Base-by-base conservation (phyloP, 148 eudicot genomes). In the Chenopodium quinoa region DNA sequence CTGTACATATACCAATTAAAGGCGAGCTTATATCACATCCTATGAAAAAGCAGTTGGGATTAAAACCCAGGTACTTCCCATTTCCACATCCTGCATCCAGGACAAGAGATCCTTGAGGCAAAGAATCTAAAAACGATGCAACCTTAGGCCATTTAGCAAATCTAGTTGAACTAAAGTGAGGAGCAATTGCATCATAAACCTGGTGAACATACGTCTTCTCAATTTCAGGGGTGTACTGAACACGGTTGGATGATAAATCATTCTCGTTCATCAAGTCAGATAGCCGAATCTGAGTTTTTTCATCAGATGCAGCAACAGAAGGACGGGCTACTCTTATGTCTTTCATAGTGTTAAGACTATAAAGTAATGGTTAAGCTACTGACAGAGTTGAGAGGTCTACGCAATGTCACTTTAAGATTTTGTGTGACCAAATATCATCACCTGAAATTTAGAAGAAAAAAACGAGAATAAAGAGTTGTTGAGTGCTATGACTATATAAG, bases 141-240 rank as follows among this genome's bases (percentile, higher is more conserved):
- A 96, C 99, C 82, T 96, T 96, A 16, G 99, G 99, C 99, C 99
- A 96, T 86, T 92, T 96, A 20, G 99, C 99, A 73, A 89, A 96
- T 20, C 99, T 89, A 14, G 99, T 96, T 12, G 99, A 85, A 81
- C 99, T 96, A 72, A 96, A 96, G 78, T 96, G 99, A 4, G 97
- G 99, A 47, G 99, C 99, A 66, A 96, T 96, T 52, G 99, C 99
- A 84, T 96, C 99, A 81, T 96, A 96, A 58, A 96, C 99, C 71
- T 88, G 89, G 85, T 96, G 99, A 14, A 96, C 99, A 62, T 92
- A 96, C 64, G 91, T 91, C 87, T 91, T 93, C 83, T 96, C 99
- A 40, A 96, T 93, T 89, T 93, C 97, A 22, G 99, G 99, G 71
- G 99, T 96, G 48, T 79, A 85, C 77, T 88, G 86, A 71, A 89